Conservation (phyloP, 345 rosid genomes). For the Acer negundo region DNA sequence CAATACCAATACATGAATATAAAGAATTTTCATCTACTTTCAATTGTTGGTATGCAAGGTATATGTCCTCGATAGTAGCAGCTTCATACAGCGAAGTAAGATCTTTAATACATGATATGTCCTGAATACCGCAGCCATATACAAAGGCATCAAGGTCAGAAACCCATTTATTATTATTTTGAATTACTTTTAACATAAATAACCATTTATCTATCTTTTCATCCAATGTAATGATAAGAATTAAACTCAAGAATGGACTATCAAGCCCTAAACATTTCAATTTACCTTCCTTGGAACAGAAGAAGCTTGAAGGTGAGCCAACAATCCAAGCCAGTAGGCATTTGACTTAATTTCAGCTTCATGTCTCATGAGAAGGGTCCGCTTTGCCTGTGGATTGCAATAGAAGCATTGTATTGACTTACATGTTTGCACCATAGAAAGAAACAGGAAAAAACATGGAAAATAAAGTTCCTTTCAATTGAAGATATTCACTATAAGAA, state of each 20-base stretch:
- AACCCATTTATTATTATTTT: not conserved
- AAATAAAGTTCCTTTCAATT: not conserved
- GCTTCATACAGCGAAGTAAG: slow-evolving; percentile 82
- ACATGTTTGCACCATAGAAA: not conserved
- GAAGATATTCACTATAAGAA: not conserved
- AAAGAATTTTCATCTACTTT: slow-evolving; percentile 79
- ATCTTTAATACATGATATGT: slow-evolving; percentile 87
- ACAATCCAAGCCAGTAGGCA: slow-evolving; percentile 97
- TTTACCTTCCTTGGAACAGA: slow-evolving; percentile 92
- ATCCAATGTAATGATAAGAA: slow-evolving; percentile 15
- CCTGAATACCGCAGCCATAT: slow-evolving; percentile 46
- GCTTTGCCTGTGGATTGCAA: slow-evolving; percentile 69
- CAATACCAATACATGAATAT: slow-evolving; percentile 92
- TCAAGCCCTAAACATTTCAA: slow-evolving; percentile 6
- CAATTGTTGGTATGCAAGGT: slow-evolving; percentile 83
- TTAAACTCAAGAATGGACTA: not conserved
- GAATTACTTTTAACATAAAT: not conserved
- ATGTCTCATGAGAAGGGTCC: slow-evolving; percentile 96
- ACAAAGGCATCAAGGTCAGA: not conserved
- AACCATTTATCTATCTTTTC: not conserved
- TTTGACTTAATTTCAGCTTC: slow-evolving; percentile 99
- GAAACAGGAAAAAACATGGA: not conserved
- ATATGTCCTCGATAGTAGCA: slow-evolving; percentile 85
- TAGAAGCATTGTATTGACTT: slow-evolving; percentile 1
- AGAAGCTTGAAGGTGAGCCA: slow-evolving; percentile 96